Evolutionary conservation across 495 filamentous ascomycete species (phyloP), one percentile per base, ranked within the genome.

Genomic region (Aspergillus sclerotiicarbonarius): DNA sequence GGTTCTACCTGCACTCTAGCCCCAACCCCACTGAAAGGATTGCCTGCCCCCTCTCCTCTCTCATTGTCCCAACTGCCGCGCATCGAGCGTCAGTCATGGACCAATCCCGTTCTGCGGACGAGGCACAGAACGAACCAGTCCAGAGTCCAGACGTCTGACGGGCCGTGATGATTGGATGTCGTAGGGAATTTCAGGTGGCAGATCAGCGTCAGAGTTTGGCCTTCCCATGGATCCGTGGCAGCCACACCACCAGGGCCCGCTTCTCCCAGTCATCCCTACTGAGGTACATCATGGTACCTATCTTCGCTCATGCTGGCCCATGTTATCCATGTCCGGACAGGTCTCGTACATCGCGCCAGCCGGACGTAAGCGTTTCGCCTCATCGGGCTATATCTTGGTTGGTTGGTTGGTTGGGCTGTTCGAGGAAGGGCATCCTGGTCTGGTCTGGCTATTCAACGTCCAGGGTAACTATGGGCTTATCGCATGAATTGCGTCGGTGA

Each of bases 211-310:
- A 53, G 53, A 59, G 52, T 63, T 61, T 49, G 49, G 39, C 33
- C 55, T 58, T 61, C 32, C 57, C 65, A 62, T 62, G 61, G 61
- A 59, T 51, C 55, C 44, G 49, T 58, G 53, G 58, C 55, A 61
- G 58, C 13, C 47, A 50, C 46, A 47, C 63, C 53, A 59, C 56
- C 46, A 50, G 53, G 57, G 48, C 54, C 49, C 57, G 44, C 48
- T 31, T 25, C 21, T 25, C 53, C 46, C 48, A 45, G 44, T 46
- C 54, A 29, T 51, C 37, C 33, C 32, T 45, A 39, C 54, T 29
- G 19, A n/a, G 37, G 35, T 54, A 47, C 50, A 37, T 41, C 1
- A 41, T 41, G 37, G 37, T 41, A 41, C 37, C 37, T 41, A 41
- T 41, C 13, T 15, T 1, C 37, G 5, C 2, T n/a, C 13, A 41